These are phyloP conservation scores for Pythium rishiriense DNA, from an alignment of 352 stramenopile species.

Conservation along the genomic window DNA sequence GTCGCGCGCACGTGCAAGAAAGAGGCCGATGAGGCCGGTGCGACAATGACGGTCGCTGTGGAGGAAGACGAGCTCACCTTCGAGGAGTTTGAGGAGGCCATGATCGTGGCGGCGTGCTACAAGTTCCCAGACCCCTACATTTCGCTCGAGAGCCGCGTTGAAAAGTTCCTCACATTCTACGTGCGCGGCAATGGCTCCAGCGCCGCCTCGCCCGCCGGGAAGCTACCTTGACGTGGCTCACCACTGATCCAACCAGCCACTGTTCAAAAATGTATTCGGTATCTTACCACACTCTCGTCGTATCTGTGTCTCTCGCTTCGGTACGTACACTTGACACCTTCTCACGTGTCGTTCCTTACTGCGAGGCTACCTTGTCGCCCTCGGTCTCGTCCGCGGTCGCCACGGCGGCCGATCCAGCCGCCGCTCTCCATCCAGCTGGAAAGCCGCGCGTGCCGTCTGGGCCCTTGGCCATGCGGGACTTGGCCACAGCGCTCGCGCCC, in stretches of 20 bases:
- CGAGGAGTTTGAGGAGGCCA: constrained; percentile 66
- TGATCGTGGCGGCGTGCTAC: constrained; percentile 70
- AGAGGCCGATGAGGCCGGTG: constrained; percentile 24
- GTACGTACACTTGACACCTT: no score
- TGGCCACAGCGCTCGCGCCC: constrained; percentile 55
- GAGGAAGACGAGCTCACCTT: constrained; percentile 64
- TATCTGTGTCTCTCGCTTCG: not conserved
- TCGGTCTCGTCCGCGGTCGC: not conserved
- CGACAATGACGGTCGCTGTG: constrained; percentile 10
- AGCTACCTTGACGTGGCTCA: not conserved
- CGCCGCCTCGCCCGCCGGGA: not conserved
- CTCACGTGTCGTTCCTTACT: not conserved
- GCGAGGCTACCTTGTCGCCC: not conserved
- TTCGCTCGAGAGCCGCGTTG: constrained; percentile 74
- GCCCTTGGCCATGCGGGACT: constrained; percentile 71
- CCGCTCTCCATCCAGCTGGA: constrained; percentile 44
- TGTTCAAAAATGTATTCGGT: constrained; percentile 23
- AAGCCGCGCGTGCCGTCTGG: constrained; percentile 77
- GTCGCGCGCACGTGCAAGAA: constrained; percentile 39
- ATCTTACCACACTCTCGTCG: constrained; percentile 2
- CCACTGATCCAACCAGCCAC: not conserved
- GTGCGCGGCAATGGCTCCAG: constrained; percentile 22
- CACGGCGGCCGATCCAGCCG: not conserved
- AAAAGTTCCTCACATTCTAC: constrained; percentile 79
- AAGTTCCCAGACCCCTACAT: constrained; percentile 79